A percentile compares a stretch with the other conserved stretches of the same genome.
phyloP scores from a whole-genome alignment of 768 basidiomycete genomes.

The Chiua virens region DNA sequence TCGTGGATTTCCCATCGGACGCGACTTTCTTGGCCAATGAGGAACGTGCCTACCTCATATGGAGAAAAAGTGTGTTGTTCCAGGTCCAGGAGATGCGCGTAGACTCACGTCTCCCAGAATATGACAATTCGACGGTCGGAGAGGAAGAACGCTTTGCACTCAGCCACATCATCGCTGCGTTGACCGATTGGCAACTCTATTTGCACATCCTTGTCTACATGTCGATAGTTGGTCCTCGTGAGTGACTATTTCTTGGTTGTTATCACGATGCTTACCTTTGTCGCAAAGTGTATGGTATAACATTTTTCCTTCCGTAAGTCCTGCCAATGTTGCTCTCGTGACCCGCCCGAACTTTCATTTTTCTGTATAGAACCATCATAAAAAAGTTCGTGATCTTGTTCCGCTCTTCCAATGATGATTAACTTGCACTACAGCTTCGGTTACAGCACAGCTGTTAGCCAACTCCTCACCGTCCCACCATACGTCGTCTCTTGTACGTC shows the following conservation, averaged over 20 bases:
- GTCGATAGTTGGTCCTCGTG: slow-evolving; percentile 58
- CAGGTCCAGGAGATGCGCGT: slow-evolving; percentile 38
- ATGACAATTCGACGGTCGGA: slow-evolving; percentile 19
- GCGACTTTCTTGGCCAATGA: slow-evolving; percentile 16
- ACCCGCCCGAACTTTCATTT: background rate
- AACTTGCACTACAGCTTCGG: slow-evolving; percentile 49
- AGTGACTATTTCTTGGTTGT: slow-evolving; percentile 25
- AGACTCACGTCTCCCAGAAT: slow-evolving; percentile 49
- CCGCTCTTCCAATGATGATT: background rate
- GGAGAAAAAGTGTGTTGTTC: slow-evolving; percentile 16
- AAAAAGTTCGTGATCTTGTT: slow-evolving; percentile 33
- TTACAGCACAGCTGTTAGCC: slow-evolving; percentile 52
- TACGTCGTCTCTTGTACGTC: slow-evolving; percentile 61
- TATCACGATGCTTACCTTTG: background rate
- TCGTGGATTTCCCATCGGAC: slow-evolving; percentile 50
- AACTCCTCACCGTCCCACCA: slow-evolving; percentile 68
- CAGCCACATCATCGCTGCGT: slow-evolving; percentile 52
- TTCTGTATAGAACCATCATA: slow-evolving; percentile 53
- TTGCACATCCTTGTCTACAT: slow-evolving; percentile 29
- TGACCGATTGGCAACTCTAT: slow-evolving; percentile 63
- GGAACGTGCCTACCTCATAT: slow-evolving; percentile 17
- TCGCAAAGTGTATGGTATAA: slow-evolving; percentile 62
- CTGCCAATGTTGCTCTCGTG: background rate
- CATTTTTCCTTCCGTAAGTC: slow-evolving; percentile 67
- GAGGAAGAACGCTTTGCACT: slow-evolving; percentile 56